Evolutionary conservation across 139 green algal species (phyloP).

Genomic region (Deuterostichococcus epilithicus): DNA sequence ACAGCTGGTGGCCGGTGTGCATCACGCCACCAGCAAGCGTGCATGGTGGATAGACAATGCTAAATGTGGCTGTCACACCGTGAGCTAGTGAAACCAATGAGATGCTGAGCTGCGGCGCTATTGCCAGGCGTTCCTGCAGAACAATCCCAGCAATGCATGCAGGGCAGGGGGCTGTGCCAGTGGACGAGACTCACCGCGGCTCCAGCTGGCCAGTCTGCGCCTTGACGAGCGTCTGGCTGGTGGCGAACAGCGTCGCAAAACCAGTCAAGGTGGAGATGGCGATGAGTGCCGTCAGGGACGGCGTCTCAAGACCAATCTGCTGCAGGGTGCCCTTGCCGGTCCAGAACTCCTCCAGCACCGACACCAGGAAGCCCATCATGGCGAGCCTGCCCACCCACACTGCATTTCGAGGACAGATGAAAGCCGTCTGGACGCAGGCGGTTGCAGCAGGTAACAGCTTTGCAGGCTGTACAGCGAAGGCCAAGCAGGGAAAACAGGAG

Average conservation of each 20-base stretch:
- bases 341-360: slow-evolving; percentile 48
- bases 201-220: slow-evolving; percentile 41
- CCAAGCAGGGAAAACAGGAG: background rate
- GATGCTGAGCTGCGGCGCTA: no score
- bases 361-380: slow-evolving; percentile 61
- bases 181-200: slow-evolving; percentile 35
- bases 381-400: slow-evolving; percentile 56
- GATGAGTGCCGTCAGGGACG: slow-evolving; percentile 17
- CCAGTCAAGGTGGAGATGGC: slow-evolving; percentile 21
- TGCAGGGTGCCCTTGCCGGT: slow-evolving; percentile 44
- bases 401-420: slow-evolving; percentile 7
- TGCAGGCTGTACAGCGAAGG: background rate
- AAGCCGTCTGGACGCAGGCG: background rate
- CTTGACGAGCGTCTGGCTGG: slow-evolving; percentile 36
- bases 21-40: no score
- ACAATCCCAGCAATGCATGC: no score
- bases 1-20: no score
- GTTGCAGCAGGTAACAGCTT: background rate
- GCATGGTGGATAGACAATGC: no score
- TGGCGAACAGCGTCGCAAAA: slow-evolving; percentile 33
- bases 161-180: no score
- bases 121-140: no score
- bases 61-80: no score
- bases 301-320: slow-evolving; percentile 50
- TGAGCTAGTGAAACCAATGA: no score